Conservation (phyloP, 768 basidiomycete species). For the Wakefieldia striispora region DNA sequence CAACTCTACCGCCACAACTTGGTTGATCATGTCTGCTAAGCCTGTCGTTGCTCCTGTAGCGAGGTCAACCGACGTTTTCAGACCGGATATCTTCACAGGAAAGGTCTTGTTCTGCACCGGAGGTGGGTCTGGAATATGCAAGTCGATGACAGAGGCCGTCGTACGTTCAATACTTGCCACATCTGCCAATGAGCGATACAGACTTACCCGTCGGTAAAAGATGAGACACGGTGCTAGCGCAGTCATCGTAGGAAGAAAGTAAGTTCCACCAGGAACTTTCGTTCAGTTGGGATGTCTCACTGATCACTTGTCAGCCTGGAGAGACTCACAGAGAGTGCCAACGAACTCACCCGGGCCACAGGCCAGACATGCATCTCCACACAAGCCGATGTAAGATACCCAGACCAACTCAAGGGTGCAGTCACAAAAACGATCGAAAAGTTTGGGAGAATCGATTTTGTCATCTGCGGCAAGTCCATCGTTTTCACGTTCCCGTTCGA, state of each 20-base stretch:
- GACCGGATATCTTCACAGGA: conserved; percentile 78
- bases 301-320: conserved; percentile 50
- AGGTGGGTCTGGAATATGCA: conserved; percentile 91
- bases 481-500: neutral
- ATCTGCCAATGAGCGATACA: neutral
- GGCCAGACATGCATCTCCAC: conserved; percentile 68
- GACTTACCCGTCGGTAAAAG: conserved; percentile 35
- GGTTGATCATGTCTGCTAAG: conserved; percentile 40
- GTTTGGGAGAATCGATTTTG: conserved; percentile 90
- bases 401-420: conserved; percentile 68
- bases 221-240: conserved; percentile 83
- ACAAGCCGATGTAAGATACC: conserved; percentile 81
- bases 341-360: conserved; percentile 67
- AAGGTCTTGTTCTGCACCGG: conserved; percentile 92
- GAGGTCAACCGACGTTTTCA: conserved; percentile 66
- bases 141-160: conserved; percentile 79
- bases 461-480: conserved; percentile 73
- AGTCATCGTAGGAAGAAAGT: conserved; percentile 87
- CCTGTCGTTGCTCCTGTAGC: conserved; percentile 45
- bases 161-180: conserved; percentile 41
- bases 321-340: conserved; percentile 65
- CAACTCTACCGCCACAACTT: neutral
- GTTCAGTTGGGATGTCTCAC: neutral
- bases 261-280: conserved; percentile 24
- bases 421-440: conserved; percentile 69